These are phyloP conservation scores for Lonicera japonica DNA, from an alignment of 129 eudicot species.

Conservation along the genomic window DNA sequence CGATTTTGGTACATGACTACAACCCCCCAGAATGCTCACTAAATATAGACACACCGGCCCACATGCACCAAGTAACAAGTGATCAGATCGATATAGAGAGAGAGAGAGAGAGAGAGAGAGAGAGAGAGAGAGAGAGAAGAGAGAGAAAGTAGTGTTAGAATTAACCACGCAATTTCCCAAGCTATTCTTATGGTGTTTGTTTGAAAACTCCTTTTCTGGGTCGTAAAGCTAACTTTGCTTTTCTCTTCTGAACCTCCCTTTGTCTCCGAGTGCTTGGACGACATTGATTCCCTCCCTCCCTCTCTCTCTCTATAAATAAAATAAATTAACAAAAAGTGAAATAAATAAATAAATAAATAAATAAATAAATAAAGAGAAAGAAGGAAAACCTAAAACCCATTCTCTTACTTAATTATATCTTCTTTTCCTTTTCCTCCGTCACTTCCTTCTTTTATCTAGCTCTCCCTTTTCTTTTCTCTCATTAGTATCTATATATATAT, in stretches of 20 bases:
- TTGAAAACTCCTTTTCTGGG: constrained; percentile 45
- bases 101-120: neutral
- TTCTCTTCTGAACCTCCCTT: constrained; percentile 65
- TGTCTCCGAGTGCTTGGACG: constrained; percentile 80
- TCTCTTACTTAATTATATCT: neutral
- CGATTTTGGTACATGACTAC: no score
- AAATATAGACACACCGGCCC: constrained; percentile 22
- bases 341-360: constrained; percentile 11
- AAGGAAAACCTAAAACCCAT: neutral
- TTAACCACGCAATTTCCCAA: constrained; percentile 37
- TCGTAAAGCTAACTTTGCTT: constrained; percentile 71
- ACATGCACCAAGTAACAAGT: no score
- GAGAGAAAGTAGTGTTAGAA: neutral
- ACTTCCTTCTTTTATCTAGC: neutral
- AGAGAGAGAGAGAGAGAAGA: neutral
- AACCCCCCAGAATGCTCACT: constrained; percentile 9
- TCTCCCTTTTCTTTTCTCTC: neutral
- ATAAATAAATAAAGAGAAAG: neutral
- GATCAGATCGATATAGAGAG: neutral
- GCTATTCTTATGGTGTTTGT: constrained; percentile 26
- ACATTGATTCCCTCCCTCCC: constrained; percentile 52
- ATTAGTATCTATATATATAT: neutral
- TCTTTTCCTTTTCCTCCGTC: neutral
- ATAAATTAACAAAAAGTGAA: no score
- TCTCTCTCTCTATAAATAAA: constrained; percentile 23